phyloP scores from a whole-genome alignment of 805 yeast genomes.

The Blastobotrys mokoenaii region DNA sequence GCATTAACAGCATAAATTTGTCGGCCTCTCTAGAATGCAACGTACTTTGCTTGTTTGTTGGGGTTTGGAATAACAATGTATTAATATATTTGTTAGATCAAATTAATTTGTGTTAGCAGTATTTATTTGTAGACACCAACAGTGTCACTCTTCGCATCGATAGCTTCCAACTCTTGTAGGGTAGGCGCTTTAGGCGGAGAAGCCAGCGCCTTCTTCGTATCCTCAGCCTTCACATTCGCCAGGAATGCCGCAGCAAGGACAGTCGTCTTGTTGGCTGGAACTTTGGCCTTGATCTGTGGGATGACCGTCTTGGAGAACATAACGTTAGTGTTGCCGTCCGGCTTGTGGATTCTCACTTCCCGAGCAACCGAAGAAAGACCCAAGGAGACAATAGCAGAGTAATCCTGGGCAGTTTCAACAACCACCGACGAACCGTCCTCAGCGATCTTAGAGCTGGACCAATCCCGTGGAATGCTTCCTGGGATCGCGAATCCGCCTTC shows the following conservation, averaged over 20 bases:
- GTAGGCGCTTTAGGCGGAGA: background rate
- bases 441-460: background rate
- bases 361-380: background rate
- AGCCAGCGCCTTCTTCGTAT: background rate
- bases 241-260: background rate
- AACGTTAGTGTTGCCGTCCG: background rate
- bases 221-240: background rate
- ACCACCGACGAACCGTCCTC: background rate
- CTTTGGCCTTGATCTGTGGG: background rate
- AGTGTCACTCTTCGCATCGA: background rate
- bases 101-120: no score
- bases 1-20: no score
- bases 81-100: no score
- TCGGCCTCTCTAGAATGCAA: no score
- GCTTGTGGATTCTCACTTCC: background rate
- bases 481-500: constrained; percentile 16
- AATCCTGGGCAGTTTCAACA: background rate
- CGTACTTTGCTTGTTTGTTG: no score
- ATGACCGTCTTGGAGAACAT: background rate
- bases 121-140: background rate
- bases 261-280: background rate
- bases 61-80: no score
- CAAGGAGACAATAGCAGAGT: background rate
- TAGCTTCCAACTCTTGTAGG: background rate
- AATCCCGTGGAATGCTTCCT: constrained; percentile 1